Evolutionary conservation across 202 grass and related monocot species (phyloP).

Genomic region (Panicum virgatum): DNA sequence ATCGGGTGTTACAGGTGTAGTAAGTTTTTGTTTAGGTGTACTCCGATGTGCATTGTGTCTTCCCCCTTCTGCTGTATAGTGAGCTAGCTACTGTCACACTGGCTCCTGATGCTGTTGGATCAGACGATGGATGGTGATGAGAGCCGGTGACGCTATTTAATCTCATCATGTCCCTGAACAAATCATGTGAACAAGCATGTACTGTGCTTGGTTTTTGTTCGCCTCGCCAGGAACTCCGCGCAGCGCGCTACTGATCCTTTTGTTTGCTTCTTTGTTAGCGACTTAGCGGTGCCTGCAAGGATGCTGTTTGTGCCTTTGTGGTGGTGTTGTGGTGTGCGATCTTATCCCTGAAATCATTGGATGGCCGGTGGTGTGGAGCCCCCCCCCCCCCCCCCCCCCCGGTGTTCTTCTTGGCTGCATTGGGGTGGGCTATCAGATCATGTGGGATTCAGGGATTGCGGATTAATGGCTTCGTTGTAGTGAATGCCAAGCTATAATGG

Average conservation of each 20-base stretch:
- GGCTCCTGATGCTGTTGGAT: conserved; percentile 39
- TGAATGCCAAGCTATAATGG: background rate
- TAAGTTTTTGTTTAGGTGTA: conserved; percentile 41
- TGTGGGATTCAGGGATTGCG: too few species aligned
- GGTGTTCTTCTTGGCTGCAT: background rate
- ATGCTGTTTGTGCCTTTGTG: background rate
- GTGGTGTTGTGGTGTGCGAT: background rate
- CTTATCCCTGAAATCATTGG: conserved; percentile 1
- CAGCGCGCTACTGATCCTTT: background rate
- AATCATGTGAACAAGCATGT: conserved; percentile 27
- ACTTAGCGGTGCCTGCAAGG: conserved; percentile 14
- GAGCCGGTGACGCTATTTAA: conserved; percentile 41
- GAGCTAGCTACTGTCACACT: conserved; percentile 11
- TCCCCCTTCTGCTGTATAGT: conserved; percentile 49
- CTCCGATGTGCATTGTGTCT: conserved; percentile 23
- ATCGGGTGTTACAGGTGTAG: conserved; percentile 47
- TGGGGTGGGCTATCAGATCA: background rate
- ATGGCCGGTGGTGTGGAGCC: background rate
- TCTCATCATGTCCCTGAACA: conserved; percentile 25
- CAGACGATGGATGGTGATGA: conserved; percentile 9
- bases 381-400: too few species aligned
- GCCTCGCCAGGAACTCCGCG: background rate
- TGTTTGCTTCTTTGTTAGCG: too few species aligned
- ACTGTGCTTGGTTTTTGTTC: conserved; percentile 41
- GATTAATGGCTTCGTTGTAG: too few species aligned